These are phyloP conservation scores for Uronychia setigera DNA, from an alignment of 73 alveolate species.

Conservation along the genomic window DNA sequence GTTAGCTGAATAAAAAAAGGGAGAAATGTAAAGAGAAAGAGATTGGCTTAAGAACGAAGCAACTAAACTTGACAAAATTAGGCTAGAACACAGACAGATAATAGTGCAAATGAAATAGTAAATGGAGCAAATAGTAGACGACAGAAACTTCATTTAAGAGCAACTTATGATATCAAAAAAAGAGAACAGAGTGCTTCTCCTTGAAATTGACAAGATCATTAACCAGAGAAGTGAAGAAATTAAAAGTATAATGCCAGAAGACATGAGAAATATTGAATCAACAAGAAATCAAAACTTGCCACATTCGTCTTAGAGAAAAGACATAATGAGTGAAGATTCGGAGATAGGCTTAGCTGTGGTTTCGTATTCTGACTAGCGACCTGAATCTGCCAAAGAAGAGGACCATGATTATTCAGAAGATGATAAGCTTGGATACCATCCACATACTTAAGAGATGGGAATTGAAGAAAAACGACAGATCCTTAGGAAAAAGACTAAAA, in stretches of 20 bases:
- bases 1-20: not conserved
- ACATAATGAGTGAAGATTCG: too few relatives aligned
- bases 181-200: not conserved
- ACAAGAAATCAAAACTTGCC: too few relatives aligned
- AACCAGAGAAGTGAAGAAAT: not conserved
- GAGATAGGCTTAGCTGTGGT: too few relatives aligned
- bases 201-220: not conserved
- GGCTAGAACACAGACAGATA: not conserved
- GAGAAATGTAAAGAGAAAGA: not conserved
- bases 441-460: too few relatives aligned
- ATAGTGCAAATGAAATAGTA: not conserved
- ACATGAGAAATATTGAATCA: too few relatives aligned
- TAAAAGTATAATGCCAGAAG: too few relatives aligned
- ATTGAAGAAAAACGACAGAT: too few relatives aligned
- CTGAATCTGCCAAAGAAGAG: too few relatives aligned
- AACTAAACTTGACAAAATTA: not conserved
- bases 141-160: not conserved
- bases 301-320: too few relatives aligned
- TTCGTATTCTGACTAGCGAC: too few relatives aligned
- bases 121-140: not conserved
- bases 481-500: not conserved
- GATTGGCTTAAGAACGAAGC: constrained; percentile 1
- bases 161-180: not conserved
- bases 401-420: too few relatives aligned
- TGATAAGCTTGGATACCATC: too few relatives aligned